Conservation (phyloP, 169 alveolate genomes). For the Plasmodium knowlesi region DNA sequence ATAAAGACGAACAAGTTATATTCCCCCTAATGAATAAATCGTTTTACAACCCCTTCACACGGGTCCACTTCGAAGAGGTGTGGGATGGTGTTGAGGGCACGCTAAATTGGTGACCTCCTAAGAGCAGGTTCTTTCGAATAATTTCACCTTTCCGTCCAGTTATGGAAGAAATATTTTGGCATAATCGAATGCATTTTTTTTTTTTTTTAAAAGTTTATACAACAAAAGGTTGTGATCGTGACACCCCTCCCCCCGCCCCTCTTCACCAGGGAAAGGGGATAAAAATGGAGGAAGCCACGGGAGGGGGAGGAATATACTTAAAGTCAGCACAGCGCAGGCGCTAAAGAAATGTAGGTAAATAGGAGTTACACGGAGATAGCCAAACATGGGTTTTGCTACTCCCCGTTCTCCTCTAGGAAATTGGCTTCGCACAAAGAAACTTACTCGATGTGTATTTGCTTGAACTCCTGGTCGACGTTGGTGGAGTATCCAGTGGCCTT, state of each 20-base stretch:
- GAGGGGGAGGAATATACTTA: background rate
- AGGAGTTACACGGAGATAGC: background rate
- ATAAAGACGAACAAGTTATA: background rate
- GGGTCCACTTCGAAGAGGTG: background rate
- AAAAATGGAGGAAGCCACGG: background rate
- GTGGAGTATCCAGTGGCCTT: conserved; percentile 44
- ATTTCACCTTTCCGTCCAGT: background rate
- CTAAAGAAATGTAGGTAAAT: background rate
- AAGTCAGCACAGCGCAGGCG: background rate
- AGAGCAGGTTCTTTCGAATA: background rate
- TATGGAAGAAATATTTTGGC: background rate
- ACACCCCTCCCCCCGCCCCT: background rate
- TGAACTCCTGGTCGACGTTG: conserved; percentile 35
- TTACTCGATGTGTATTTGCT: conserved; percentile 30
- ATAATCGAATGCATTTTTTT: background rate
- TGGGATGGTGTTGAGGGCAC: background rate
- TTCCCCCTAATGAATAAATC: background rate
- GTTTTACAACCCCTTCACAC: background rate
- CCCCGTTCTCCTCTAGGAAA: background rate
- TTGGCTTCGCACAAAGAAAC: background rate
- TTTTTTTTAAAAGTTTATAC: background rate
- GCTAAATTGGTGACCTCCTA: background rate
- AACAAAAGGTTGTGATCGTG: background rate
- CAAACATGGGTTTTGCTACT: background rate
- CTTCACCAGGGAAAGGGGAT: background rate